Percentiles rank a stretch among this genome's conserved stretches.
phyloP scores from a whole-genome alignment of 2,329 filamentous ascomycete genomes.

The Verticillium alfalfae region DNA sequence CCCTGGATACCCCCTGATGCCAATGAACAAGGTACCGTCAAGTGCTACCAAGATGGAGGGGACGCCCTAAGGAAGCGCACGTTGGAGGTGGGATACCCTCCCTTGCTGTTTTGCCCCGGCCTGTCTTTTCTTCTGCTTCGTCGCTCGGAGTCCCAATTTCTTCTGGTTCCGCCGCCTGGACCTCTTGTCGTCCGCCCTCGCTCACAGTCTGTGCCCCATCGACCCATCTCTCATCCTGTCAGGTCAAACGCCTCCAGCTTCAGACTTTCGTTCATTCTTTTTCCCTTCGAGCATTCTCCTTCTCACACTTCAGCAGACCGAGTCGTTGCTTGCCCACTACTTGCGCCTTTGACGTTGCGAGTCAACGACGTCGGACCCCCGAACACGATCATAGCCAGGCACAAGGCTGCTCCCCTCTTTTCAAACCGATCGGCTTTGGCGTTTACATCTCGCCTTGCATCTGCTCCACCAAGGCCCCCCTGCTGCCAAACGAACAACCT shows the following conservation, averaged over 20 bases:
- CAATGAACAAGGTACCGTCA: background rate
- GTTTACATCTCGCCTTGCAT: background rate
- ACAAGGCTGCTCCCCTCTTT: background rate
- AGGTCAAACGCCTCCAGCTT: background rate
- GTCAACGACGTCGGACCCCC: background rate
- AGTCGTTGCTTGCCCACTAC: background rate
- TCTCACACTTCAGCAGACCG: background rate
- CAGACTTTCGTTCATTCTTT: background rate
- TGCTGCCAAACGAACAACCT: background rate
- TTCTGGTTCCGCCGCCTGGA: background rate
- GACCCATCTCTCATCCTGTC: background rate
- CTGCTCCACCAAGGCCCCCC: background rate
- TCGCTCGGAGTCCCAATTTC: slow-evolving; percentile 2
- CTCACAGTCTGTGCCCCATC: background rate
- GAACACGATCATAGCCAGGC: background rate
- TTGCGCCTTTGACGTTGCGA: background rate
- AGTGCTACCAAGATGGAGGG: background rate
- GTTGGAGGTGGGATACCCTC: background rate
- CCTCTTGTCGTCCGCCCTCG: background rate
- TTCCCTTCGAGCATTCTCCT: background rate
- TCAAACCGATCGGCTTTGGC: background rate
- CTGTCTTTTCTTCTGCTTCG: slow-evolving; percentile 2
- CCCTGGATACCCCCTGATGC: background rate
- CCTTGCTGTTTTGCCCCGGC: background rate
- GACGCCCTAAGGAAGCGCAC: background rate